Evolutionary conservation across 1,284 basidiomycete species (phyloP).

Genomic region (Papiliotrema terrestris): DNA sequence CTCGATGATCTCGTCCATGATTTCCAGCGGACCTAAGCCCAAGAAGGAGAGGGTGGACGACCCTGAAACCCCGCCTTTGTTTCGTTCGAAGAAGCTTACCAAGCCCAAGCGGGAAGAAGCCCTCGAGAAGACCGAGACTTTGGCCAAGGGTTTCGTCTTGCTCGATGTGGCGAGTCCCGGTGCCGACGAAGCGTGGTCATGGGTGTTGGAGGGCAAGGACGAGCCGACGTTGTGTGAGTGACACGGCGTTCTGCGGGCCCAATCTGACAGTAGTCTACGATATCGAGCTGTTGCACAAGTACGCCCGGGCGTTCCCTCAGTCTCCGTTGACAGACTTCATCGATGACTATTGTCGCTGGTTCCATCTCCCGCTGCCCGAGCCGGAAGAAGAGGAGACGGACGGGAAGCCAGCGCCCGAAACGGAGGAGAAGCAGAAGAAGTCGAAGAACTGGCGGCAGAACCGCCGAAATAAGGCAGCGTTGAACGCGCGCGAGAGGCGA

Average conservation of each 20-base stretch:
- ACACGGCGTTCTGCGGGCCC: not conserved
- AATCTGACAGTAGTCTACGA: conserved; percentile 60
- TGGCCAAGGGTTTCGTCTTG: conserved; percentile 46
- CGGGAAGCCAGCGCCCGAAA: not conserved
- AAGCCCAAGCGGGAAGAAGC: conserved; percentile 47
- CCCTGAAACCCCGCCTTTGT: conserved; percentile 22
- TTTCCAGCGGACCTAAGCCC: not conserved
- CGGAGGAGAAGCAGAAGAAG: conserved; percentile 20
- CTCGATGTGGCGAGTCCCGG: conserved; percentile 28
- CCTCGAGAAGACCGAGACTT: conserved; percentile 41
- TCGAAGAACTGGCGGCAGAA: conserved; percentile 10
- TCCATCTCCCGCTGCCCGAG: conserved; percentile 53
- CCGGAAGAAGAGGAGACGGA: conserved; percentile 51
- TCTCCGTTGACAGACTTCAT: conserved; percentile 61
- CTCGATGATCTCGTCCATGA: not conserved
- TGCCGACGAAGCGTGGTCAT: conserved; percentile 43
- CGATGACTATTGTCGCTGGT: conserved; percentile 65
- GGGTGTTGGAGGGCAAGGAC: conserved; percentile 74
- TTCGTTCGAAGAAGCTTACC: not conserved
- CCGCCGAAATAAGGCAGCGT: conserved; percentile 17
- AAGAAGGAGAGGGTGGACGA: conserved; percentile 1
- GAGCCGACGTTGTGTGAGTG: conserved; percentile 62
- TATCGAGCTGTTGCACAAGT: conserved; percentile 60
- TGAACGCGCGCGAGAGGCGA: conserved; percentile 36
- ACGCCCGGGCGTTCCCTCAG: conserved; percentile 65